Evolutionary conservation across 2,329 filamentous ascomycete genomes (phyloP).

Genomic region (Fusarium sacchari): DNA sequence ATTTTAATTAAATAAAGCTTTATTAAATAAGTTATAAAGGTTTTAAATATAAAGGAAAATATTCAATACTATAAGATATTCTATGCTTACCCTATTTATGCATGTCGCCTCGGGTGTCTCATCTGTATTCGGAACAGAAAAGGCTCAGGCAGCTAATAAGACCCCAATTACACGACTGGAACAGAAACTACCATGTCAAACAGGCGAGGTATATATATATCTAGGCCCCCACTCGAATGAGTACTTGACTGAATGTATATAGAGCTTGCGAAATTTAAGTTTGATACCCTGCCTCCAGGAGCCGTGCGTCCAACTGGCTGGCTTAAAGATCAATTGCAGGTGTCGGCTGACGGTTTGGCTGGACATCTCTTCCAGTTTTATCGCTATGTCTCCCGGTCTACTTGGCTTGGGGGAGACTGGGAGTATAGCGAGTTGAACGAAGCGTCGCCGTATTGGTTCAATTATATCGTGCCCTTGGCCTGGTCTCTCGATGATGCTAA

Average conservation of each 20-base stretch:
- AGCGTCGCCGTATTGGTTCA: neutral
- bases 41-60: too few relatives aligned
- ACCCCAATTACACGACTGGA: too few relatives aligned
- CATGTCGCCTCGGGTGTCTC: too few relatives aligned
- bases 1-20: too few relatives aligned
- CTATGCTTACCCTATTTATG: too few relatives aligned
- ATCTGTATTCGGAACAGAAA: too few relatives aligned
- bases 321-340: neutral
- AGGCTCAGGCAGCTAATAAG: too few relatives aligned
- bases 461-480: neutral
- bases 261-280: neutral
- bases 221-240: fast-evolving
- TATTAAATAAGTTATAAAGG: too few relatives aligned
- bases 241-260: neutral
- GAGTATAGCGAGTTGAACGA: neutral
- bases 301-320: neutral
- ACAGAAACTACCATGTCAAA: neutral
- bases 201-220: neutral
- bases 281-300: neutral
- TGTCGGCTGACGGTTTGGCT: neutral
- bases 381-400: neutral
- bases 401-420: neutral
- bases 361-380: neutral
- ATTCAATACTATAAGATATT: too few relatives aligned
- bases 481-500: neutral